Evolutionary conservation across 768 basidiomycete genomes (phyloP), one percentile per base, ranked within the genome.

Genomic region (Lepiota brunneoincarnata): DNA sequence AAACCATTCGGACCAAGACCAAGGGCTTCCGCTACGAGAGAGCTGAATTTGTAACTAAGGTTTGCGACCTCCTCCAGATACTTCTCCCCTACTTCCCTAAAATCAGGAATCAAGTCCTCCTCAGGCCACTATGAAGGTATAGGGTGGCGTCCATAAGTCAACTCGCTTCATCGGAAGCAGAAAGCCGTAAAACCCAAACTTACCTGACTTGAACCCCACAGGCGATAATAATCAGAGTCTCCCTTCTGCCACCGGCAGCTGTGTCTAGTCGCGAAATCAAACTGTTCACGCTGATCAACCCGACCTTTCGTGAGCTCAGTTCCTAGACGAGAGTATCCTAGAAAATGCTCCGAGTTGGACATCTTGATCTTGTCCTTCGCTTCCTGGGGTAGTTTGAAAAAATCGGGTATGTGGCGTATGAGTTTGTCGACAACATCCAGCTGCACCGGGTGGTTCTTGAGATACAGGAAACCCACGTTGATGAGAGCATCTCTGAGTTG

Each of bases 391-490:
- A 93, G 75, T 14, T 71, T 82, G 61, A 93, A 93, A 28, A 92
- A 75, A 38, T 74, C 75, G 0, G 91, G 91, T 5, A 87, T 82
- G 62, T 82, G 87, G 7, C 63, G 67, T 44, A 81, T 69, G 36
- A 92, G 69, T 14, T 69, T 63, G 26, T 82, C 74, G 44, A 87
- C 69, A 55, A 77, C 69, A 0, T 69, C 54, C 20, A 69, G 66
- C 0, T 76, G 66, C 3, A 91, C 78, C 0, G 86, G 75, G 31
- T 84, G 76, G 60, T 91, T 84, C 41, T 82, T 72, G 46, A 93
- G 79, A 65, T 93, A 93, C 45, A 91, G 77, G 64, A 93, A 92
- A 18, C 90, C 91, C 63, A 91, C 86, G 48, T 89, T 83, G 71
- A 91, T 78, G 50, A 92, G 76, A 0, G 89, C 86, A 61, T 90